Conservation (phyloP, 805 yeast species). For the Candida anglica region DNA sequence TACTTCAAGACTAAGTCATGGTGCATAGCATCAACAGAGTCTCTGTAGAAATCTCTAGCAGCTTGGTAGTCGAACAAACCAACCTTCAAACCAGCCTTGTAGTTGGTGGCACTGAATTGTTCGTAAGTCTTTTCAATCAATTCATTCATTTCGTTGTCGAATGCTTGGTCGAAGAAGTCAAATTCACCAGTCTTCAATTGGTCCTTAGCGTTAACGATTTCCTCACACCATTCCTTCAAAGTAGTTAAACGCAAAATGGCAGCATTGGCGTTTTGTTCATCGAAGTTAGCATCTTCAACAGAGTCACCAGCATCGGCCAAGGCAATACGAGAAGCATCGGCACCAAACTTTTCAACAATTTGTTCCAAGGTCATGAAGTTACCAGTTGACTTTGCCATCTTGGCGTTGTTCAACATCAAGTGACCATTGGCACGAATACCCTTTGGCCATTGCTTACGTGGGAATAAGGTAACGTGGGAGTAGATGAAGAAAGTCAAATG, state of each 20-base stretch:
- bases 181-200: constrained; percentile 46
- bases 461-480: constrained; percentile 89
- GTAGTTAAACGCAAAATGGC: constrained; percentile 91
- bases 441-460: constrained; percentile 85
- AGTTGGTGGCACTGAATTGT: constrained; percentile 69
- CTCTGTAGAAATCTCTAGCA: constrained; percentile 95
- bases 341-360: constrained; percentile 85
- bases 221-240: constrained; percentile 95
- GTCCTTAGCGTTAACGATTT: constrained; percentile 49
- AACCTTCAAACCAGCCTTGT: constrained; percentile 82
- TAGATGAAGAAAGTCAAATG: constrained; percentile 95
- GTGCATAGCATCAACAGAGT: constrained; percentile 73
- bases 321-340: constrained; percentile 96
- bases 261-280: constrained; percentile 94
- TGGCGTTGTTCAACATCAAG: constrained; percentile 88
- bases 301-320: constrained; percentile 98
- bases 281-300: constrained; percentile 96
- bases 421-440: constrained; percentile 97
- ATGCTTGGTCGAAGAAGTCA: constrained; percentile 81
- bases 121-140: constrained; percentile 71
- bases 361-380: constrained; percentile 90
- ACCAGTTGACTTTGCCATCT: constrained; percentile 98
- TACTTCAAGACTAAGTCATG: constrained; percentile 74
- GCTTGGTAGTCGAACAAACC: constrained; percentile 94
- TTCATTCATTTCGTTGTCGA: constrained; percentile 88